Percentiles rank a stretch among this genome's conserved stretches.
phyloP scores from a whole-genome alignment of 78 protist species.

The Dictyostelium firmibasis region DNA sequence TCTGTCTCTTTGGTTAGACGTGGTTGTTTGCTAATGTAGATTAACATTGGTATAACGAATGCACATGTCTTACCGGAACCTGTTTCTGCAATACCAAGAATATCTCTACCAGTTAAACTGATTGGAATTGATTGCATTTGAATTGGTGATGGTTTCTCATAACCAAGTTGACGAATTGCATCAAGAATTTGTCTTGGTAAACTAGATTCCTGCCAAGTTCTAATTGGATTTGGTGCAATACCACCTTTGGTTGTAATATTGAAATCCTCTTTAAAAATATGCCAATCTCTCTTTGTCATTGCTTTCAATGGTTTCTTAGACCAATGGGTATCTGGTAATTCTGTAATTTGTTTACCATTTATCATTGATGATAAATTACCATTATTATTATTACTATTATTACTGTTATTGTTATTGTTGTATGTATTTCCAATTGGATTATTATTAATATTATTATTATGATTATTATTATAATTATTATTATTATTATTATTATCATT shows the following conservation, averaged over 20 bases:
- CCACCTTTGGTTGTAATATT: conserved; percentile 92
- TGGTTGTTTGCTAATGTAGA: conserved; percentile 72
- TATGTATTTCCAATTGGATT: too few relatives aligned
- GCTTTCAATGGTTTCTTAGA: conserved; percentile 88
- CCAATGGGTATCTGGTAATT: conserved; percentile 89
- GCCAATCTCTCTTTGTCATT: conserved; percentile 98
- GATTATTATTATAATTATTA: not conserved
- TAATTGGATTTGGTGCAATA: conserved; percentile 82
- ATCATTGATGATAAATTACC: not conserved
- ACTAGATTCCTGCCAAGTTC: conserved; percentile 74
- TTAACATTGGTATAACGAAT: conserved; percentile 89
- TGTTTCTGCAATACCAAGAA: conserved; percentile 92
- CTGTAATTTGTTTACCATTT: not conserved
- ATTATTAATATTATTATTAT: not conserved
- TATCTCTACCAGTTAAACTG: conserved; percentile 86
- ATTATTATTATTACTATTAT: not conserved
- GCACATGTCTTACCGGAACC: conserved; percentile 96
- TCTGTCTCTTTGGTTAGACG: conserved; percentile 44
- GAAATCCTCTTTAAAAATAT: conserved; percentile 96
- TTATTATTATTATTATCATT: not conserved
- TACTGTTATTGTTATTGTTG: too few relatives aligned
- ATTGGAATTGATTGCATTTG: conserved; percentile 92
- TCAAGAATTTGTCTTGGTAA: conserved; percentile 57
- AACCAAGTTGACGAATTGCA: conserved; percentile 78
- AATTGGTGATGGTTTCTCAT: conserved; percentile 92